Evolutionary conservation across 1,139 yeast species (phyloP), one percentile per base, ranked within the genome.

Genomic region (Kodamaea plutei): DNA sequence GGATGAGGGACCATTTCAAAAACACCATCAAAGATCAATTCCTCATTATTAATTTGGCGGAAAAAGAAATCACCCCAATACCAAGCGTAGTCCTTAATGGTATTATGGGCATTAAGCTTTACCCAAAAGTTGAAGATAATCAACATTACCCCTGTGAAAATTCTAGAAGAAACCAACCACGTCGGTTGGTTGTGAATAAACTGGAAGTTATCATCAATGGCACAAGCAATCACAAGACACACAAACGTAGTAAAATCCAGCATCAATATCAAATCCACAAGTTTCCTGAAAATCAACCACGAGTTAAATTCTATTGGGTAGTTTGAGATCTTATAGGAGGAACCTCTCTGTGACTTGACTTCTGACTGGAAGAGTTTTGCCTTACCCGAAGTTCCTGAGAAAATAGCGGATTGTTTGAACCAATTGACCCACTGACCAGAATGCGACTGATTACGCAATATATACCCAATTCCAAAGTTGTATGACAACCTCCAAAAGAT

Each of bases 1-100:
- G 95, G 95, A 54, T 85, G 95, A 23, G 95, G 95, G 9, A 91
- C 87, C 73, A 85, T 74, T 56, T 85, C 94, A 54, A 84, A 85
- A 8, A 85, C 95, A 27, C 95, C 95, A 54, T 87, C 95, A 58
- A 85, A 85, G 20, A 85, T 82, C 48, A 85, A 70, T 40, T 83
- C 82, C 49, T 80, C 77, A 44, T 84, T 78, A 45, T 69, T 72
- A 44, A 77, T 85, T 52, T 84, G 83, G 39, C 89, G 70, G 58
- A 83, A 84, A 68, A 85, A 85, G 61, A 85, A 85, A 55, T 85
- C 95, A 19, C 95, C 95, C 95, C 95, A 85, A 57, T 85, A 85
- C 95, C 95, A 85, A 8, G 95, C 95, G 52, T 79, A 87, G 55
- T 85, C 95, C 52, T 85, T 84, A 35, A 85, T 89, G 15, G 87